Base-by-base conservation (phyloP, 306 rosid species). In the Acmispon strigosus region DNA sequence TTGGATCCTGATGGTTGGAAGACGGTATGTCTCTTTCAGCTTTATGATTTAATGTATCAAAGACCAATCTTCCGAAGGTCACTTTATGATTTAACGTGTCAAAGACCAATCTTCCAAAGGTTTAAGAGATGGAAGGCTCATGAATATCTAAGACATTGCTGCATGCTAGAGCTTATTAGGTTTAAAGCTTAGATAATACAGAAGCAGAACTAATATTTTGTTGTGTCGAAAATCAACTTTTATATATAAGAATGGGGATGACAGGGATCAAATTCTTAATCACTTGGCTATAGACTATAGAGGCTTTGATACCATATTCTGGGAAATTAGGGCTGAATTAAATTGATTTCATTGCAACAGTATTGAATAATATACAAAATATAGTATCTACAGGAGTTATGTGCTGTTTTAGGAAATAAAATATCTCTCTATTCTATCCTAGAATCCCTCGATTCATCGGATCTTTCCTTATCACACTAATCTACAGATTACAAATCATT, bases 1-100 rank as follows among this genome's bases (percentile, higher is more conserved):
- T 75, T 94, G 86, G 98, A 94, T 66, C 98, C 98, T 9, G 98
- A 94, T 60, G 98, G 98, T 11, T 94, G 98, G 98, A 94, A 94
- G 76, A 47, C 97, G 89, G 98, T 90, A 90, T 69, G 85, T 44
- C 72, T 75, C 66, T 78, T 66, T 62, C 65, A 47, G 48, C 68
- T 61, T 66, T 58, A 44, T 54, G 36, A 36, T 75, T 53, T 54
- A 47, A 48, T 22, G 41, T 74, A 14, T 52, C 45, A 62, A 52
- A 50, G 54, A 73, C 17, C 9, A 51, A 48, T 69, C 66, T 53
- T 57, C 17, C 62, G 42, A 70, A 63, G 48, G 32, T 22, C n/a
- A n/a, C 68, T 61, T 66, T 58, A 44, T 54, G 36, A 36, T 75
- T 53, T 54, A 47, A 48, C 16, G 41, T 74, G 20, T 52, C 45